Percentiles rank a stretch among this genome's conserved stretches.
phyloP scores from a whole-genome alignment of 1,284 basidiomycete species.

The Anthracocystis panici-leucophaei region DNA sequence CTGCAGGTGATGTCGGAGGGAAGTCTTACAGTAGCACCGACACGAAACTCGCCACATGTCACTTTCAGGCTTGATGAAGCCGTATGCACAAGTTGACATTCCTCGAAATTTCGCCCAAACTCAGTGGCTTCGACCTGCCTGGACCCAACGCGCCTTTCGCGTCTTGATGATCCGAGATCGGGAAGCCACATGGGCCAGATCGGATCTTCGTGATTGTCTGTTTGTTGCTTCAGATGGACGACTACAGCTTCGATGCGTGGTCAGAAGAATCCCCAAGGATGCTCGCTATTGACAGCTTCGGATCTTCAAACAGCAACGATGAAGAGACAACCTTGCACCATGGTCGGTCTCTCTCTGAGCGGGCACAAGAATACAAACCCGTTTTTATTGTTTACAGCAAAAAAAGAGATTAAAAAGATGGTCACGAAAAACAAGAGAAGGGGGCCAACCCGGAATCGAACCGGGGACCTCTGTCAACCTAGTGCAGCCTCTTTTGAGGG shows the following conservation, averaged over 20 bases:
- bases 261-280: too few relatives aligned
- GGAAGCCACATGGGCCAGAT: background rate
- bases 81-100: conserved; percentile 33
- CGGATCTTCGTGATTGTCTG: background rate
- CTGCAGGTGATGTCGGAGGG: background rate
- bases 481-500: conserved; percentile 11
- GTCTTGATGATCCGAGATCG: background rate
- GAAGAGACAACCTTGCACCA: too few relatives aligned
- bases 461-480: conserved; percentile 58
- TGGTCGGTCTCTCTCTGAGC: too few relatives aligned
- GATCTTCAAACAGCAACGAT: too few relatives aligned
- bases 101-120: conserved; percentile 32
- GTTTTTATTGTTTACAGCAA: background rate
- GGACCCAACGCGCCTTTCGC: background rate
- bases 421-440: conserved; percentile 3
- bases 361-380: background rate
- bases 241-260: too few relatives aligned
- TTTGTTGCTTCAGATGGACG: background rate
- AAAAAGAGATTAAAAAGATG: conserved; percentile 1
- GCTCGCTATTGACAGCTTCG: too few relatives aligned
- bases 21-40: background rate
- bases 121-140: background rate
- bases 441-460: conserved; percentile 58
- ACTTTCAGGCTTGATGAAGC: conserved; percentile 2
- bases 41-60: conserved; percentile 28